Evolutionary conservation across 306 rosid species (phyloP), one percentile per base, ranked within the genome.

Genomic region (Trifolium dubium): DNA sequence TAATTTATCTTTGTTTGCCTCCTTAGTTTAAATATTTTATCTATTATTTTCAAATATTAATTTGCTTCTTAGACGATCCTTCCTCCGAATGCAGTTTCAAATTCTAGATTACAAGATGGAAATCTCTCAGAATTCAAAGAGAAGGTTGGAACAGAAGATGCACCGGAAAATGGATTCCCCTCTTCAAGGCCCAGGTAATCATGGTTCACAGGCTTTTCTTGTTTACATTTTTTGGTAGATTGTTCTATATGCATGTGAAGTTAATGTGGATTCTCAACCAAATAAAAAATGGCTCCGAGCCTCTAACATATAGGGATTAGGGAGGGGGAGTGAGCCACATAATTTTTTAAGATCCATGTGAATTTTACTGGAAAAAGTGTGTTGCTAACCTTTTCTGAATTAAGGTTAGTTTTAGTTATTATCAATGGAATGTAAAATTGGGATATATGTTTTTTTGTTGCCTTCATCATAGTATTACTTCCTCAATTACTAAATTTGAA

Each of bases 101-200:
- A 82, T 44, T 81, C 82, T 51, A 71, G 74, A 62, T 64, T 77
- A 55, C 82, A 75, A 10, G 88, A 83, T 47, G 81, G 53, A 67
- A 83, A 69, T 71, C 66, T 63, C 73, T 72, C 72, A 34, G 79
- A 73, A 53, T n/a, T 73, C 31, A 62, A 76, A 73, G 89, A 77
- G 67, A 85, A 18, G 65, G 79, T 74, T 17, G 82, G 51, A 74
- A 76, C 78, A 49, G 85, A 67, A 77, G 76, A 60, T 79, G 76
- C 74, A 64, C n/a, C 66, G 61, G 70, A 83, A 44, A 90, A 92
- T 70, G 96, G 92, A 53, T 80, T 74, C 69, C 88, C 82, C 47
- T 55, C 80, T 78, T 81, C 78, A 18, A 84, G 76, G 5, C 44
- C 83, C 46, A 71, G 88, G 94, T 91, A 70, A 80, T 40, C 47